phyloP scores from a whole-genome alignment of 495 filamentous ascomycete genomes.

The Apodospora peruviana region DNA sequence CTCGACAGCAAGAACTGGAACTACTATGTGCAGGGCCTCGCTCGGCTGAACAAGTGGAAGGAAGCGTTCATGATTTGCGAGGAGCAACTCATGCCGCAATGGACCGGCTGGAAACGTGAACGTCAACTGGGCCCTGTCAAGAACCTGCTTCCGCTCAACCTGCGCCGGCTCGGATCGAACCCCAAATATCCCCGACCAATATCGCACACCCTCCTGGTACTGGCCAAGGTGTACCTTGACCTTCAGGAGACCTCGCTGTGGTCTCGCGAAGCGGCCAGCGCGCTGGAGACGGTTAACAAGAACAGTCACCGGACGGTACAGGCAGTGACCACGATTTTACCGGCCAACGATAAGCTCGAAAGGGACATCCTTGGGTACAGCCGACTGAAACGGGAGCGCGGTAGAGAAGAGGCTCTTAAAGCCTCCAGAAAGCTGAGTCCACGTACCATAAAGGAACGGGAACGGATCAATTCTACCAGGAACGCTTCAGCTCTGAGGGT shows the following conservation, averaged over 20 bases:
- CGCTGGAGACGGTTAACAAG: slow-evolving; percentile 18
- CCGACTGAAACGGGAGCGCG: too few species aligned
- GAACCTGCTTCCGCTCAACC: slow-evolving; percentile 27
- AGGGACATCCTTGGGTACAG: slow-evolving; percentile 21
- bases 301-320: slow-evolving; percentile 23
- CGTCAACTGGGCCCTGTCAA: slow-evolving; percentile 13
- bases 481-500: too few species aligned
- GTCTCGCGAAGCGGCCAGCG: slow-evolving; percentile 22
- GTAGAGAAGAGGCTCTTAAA: too few species aligned
- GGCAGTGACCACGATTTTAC: slow-evolving; percentile 34
- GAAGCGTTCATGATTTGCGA: slow-evolving; percentile 67
- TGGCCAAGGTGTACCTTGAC: slow-evolving; percentile 34
- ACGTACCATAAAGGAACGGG: too few species aligned
- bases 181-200: slow-evolving; percentile 30
- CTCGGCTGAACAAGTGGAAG: slow-evolving; percentile 30
- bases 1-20: slow-evolving; percentile 63
- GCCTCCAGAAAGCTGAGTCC: too few species aligned
- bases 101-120: slow-evolving; percentile 59
- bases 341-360: slow-evolving; percentile 18
- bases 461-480: too few species aligned
- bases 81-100: slow-evolving; percentile 64
- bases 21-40: slow-evolving; percentile 48
- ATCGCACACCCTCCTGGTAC: slow-evolving; percentile 32
- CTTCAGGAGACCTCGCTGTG: slow-evolving; percentile 29
- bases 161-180: slow-evolving; percentile 25